Percentiles rank a stretch among this genome's conserved stretches.
Conservation (phyloP, 208 protist genomes). For the Porcisia hertigi region DNA sequence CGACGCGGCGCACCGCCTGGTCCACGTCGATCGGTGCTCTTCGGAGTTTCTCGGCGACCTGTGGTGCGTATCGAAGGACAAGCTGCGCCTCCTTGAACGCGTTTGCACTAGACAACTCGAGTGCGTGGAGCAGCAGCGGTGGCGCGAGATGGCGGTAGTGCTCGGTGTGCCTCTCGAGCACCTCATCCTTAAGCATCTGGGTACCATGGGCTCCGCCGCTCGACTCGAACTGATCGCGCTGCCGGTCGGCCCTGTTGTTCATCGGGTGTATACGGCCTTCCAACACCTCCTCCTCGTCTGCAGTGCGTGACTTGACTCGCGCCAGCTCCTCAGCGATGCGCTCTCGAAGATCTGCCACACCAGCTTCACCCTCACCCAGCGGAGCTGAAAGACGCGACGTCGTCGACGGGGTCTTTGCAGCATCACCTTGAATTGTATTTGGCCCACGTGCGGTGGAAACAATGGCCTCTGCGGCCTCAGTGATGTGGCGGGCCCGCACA, state of each 20-base stretch:
- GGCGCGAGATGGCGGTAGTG: conserved; percentile 43
- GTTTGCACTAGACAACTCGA: conserved; percentile 46
- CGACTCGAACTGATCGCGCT: conserved; percentile 74
- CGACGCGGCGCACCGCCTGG: conserved; percentile 67
- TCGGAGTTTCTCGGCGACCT: conserved; percentile 48
- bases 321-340: conserved; percentile 35
- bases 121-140: conserved; percentile 64
- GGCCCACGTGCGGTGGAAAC: not conserved
- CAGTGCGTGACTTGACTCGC: conserved; percentile 30
- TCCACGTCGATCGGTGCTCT: conserved; percentile 80
- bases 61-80: conserved; percentile 80
- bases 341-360: not conserved
- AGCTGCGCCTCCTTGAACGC: conserved; percentile 87
- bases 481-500: conserved; percentile 14
- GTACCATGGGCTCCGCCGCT: conserved; percentile 79
- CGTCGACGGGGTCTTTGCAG: not conserved
- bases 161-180: conserved; percentile 50
- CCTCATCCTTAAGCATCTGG: conserved; percentile 66
- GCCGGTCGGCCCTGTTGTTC: conserved; percentile 59
- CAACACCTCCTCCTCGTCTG: conserved; percentile 62
- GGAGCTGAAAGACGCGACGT: not conserved
- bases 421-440: not conserved
- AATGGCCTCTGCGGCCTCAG: conserved; percentile 15
- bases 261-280: conserved; percentile 59
- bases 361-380: not conserved